These are phyloP conservation scores for Dryas integrifolia DNA, from an alignment of 331 rosid species.

Conservation along the genomic window DNA sequence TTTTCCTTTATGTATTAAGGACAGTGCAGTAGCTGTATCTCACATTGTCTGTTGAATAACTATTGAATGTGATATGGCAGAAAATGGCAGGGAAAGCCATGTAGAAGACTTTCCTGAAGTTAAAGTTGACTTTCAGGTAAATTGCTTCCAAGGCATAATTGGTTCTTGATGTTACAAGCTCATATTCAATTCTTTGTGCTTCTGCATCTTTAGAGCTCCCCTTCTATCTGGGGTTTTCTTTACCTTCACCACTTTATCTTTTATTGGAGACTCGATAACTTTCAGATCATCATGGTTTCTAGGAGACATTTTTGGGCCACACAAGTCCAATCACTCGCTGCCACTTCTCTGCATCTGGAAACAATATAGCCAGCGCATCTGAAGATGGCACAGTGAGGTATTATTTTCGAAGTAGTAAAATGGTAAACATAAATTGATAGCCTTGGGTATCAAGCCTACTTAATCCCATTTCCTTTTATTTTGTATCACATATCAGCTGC, in stretches of 20 bases:
- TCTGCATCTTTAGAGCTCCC: not conserved
- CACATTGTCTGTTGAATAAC: conserved; percentile 4
- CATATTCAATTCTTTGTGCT: not conserved
- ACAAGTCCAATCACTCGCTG: conserved; percentile 84
- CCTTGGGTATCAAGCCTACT: not conserved
- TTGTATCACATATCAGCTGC: conserved; percentile 17
- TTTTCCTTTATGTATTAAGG: not conserved
- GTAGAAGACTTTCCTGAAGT: conserved; percentile 81
- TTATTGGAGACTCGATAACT: conserved; percentile 35
- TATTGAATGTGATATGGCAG: conserved; percentile 46
- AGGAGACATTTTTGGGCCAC: conserved; percentile 99
- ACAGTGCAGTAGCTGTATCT: not conserved
- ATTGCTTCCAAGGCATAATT: conserved; percentile 13
- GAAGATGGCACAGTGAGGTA: conserved; percentile 94
- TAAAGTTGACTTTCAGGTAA: conserved; percentile 85
- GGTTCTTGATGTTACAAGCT: not conserved
- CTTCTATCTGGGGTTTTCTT: not conserved
- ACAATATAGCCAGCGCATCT: conserved; percentile 94
- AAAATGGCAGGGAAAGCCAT: conserved; percentile 46
- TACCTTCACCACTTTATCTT: conserved; percentile 17
- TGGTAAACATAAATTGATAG: not conserved
- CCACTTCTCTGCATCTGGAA: conserved; percentile 90
- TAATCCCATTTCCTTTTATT: conserved; percentile 8
- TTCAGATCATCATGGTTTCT: conserved; percentile 36
- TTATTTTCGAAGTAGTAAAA: not conserved